Percentiles rank a stretch among this genome's conserved stretches.
Evolutionary conservation across 495 filamentous ascomycete genomes (phyloP).

Genomic region (Podospora didyma): DNA sequence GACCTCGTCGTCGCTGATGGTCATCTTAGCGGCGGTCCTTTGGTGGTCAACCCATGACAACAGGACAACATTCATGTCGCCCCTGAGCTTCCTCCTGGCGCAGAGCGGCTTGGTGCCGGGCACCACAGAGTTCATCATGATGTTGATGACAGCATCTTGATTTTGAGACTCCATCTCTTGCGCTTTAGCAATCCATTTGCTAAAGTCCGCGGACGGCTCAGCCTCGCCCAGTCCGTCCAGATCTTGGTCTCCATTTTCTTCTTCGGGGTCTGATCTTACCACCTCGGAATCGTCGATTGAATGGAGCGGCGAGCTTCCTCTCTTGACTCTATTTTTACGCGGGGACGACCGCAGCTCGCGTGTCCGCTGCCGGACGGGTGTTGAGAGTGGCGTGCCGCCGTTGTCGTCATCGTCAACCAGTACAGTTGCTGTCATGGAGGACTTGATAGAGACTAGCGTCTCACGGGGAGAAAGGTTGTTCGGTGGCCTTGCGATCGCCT

Average conservation of each 20-base stretch:
- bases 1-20: slow-evolving; percentile 1
- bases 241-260: not conserved
- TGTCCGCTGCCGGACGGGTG: not conserved
- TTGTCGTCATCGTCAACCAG: slow-evolving; percentile 1
- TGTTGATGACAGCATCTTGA: slow-evolving; percentile 6
- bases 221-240: slow-evolving; percentile 38
- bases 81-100: slow-evolving; percentile 11
- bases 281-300: slow-evolving; percentile 3
- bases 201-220: slow-evolving; percentile 79
- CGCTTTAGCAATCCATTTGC: slow-evolving; percentile 19
- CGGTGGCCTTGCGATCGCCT: slow-evolving; percentile 16
- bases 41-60: slow-evolving; percentile 14
- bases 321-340: not conserved
- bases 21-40: not conserved
- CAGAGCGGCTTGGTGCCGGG: slow-evolving; percentile 7
- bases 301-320: slow-evolving; percentile 2
- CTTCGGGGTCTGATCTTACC: not conserved
- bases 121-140: slow-evolving; percentile 16
- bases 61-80: slow-evolving; percentile 16
- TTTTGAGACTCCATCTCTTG: slow-evolving; percentile 1
- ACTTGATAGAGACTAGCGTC: slow-evolving; percentile 1
- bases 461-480: not conserved
- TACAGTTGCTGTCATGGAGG: not conserved
- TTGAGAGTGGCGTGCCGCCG: not conserved
- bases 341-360: not conserved